Conservation (phyloP, 2,329 filamentous ascomycete species). For the Colletotrichum endophyticum region DNA sequence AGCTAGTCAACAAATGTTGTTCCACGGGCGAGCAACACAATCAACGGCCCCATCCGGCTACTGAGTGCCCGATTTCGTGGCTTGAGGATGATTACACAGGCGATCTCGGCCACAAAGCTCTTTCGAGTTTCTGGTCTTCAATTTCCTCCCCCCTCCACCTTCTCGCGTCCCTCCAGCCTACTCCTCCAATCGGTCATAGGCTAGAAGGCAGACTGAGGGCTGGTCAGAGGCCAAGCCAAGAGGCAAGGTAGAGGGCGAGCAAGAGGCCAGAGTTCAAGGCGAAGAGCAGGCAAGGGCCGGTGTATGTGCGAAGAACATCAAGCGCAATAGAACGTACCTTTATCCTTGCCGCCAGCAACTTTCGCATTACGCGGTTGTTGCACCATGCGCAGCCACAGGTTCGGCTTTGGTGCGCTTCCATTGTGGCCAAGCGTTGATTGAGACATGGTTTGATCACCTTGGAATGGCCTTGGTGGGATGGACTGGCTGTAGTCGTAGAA, state of each 20-base stretch:
- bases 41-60: not conserved
- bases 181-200: not conserved
- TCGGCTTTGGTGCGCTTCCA: not conserved
- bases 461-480: not conserved
- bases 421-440: not conserved
- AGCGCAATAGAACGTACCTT: conserved; percentile 55
- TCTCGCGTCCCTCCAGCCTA: not conserved
- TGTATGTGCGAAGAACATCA: not conserved
- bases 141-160: not conserved
- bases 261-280: not conserved
- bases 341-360: conserved; percentile 68
- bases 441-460: not conserved
- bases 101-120: not conserved
- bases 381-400: conserved; percentile 35
- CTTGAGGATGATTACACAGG: not conserved
- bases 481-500: not conserved
- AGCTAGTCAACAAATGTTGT: not conserved
- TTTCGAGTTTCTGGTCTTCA: not conserved
- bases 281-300: fast-evolving
- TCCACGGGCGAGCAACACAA: not conserved
- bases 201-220: not conserved
- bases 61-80: not conserved
- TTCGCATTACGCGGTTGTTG: not conserved
- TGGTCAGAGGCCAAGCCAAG: not conserved
- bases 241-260: not conserved